A percentile compares a stretch with the other conserved stretches of the same genome.
phyloP scores from a whole-genome alignment of 2,329 filamentous ascomycete species.

The Botryotinia calthae region DNA sequence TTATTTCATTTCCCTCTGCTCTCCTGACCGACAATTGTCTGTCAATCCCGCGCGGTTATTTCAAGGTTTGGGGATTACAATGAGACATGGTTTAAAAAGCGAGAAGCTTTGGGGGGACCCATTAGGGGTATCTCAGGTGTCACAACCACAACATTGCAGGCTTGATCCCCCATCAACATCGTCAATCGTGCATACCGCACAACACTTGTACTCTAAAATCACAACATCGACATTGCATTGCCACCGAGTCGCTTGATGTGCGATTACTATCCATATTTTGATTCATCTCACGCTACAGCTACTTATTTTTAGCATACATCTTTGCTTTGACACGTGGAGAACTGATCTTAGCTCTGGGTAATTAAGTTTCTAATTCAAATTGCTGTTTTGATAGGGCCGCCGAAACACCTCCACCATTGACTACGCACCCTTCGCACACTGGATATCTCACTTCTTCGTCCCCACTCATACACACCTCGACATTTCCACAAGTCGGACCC shows the following conservation, averaged over 20 bases:
- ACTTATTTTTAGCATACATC: background rate
- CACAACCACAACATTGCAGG: constrained; percentile 10
- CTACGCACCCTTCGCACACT: constrained; percentile 62
- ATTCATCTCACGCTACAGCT: background rate
- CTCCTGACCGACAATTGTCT: background rate
- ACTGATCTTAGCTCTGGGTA: constrained; percentile 7
- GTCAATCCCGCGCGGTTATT: background rate
- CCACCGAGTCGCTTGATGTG: background rate
- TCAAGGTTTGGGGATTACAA: constrained; percentile 16
- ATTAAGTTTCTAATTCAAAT: constrained; percentile 17
- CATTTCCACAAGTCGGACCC: constrained; percentile 43
- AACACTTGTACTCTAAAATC: constrained; percentile 6
- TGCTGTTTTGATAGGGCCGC: constrained; percentile 16
- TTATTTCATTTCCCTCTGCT: constrained; percentile 1
- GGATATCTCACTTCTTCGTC: constrained; percentile 69
- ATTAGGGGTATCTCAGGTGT: constrained; percentile 9
- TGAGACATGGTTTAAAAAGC: constrained; percentile 14
- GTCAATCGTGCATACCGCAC: constrained; percentile 18
- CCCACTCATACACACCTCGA: constrained; percentile 60
- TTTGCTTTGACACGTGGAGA: constrained; percentile 16
- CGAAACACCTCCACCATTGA: constrained; percentile 44
- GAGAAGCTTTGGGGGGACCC: background rate
- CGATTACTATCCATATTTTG: background rate
- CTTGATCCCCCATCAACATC: constrained; percentile 1
- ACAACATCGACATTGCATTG: constrained; percentile 7